Evolutionary conservation across 805 yeast species (phyloP), one percentile per base, ranked within the genome.

Genomic region (Candida verbasci): DNA sequence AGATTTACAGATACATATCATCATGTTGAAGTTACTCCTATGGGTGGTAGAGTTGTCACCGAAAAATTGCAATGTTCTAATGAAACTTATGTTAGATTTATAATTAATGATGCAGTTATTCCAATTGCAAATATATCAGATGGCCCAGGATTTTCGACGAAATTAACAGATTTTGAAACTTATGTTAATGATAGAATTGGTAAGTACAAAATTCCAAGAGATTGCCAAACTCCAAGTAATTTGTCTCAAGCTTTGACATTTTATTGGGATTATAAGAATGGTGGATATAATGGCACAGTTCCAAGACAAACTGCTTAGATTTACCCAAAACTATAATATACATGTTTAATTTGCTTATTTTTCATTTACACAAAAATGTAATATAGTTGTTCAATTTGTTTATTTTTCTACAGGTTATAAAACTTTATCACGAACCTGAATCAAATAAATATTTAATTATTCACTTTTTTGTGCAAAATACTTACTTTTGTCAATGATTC

Each of bases 1-100:
- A 66, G 65, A 4, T 74, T 76, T 55, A 62, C 64, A 33, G 60
- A 69, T 40, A 55, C 66, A 12, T 80, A 70, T 63, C 69, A 64
- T 14, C 71, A 63, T 44, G 53, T 58, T 10, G 56, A 56, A 25
- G 44, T 61, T 22, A 58, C 58, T 10, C 72, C 72, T 8, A 67
- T 63, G 53, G 70, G 68, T 17, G 68, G 68, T 11, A 52, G 71
- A 43, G 46, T 60, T 31, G 49, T 56, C 40, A 56, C 62, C 27
- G 72, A 67, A 40, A 66, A 64, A 45, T 60, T 47, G 46, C 47
- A 44, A 24, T 62, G 65, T 38, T 52, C 44, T 8, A 49, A 52
- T 36, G 26, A 34, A 12, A 48, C 58, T 12, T 66, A 60, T 42
- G 67, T 66, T 7, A 53, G 72, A 44, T 62, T 51, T 44, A 45